Evolutionary conservation across 106 monocot genomes (phyloP), one percentile per base, ranked within the genome.

Genomic region (Gastrodia elata): DNA sequence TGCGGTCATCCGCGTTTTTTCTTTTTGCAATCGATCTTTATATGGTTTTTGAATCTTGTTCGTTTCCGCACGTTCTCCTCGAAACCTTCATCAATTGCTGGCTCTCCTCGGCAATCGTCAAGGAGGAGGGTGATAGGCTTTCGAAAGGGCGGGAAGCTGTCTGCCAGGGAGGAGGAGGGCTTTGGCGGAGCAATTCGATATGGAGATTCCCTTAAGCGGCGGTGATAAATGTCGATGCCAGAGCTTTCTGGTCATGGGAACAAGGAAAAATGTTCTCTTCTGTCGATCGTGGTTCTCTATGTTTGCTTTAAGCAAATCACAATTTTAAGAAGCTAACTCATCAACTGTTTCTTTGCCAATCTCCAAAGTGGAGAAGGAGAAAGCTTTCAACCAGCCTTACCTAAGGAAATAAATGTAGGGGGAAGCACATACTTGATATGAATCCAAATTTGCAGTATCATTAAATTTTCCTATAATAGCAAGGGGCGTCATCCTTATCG

Each of bases 231-330:
- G 68, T 32, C 22, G 48, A 48, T 84, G 81, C 41, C 77, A 71
- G 30, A 81, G 80, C 1, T 86, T 80, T 76, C 65, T 86, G 25
- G 27, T 86, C 65, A 33, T 75, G n/a, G 94, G 91, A 34, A 61
- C 84, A 26, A 80, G 86, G 74, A 86, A 75, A 84, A 94, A 86
- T 76, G 38, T 72, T 6, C 76, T 94, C 58, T 94, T 94, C 78
- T 94, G 88, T 71, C 83, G 94, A 13, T 76, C 64, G 52, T 94
- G 94, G 94, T 32, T 74, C 11, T 86, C 91, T 42, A 48, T 69
- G 25, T n/a, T n/a, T n/a, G n/a, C n/a, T n/a, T n/a, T n/a, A n/a
- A n/a, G n/a, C n/a, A n/a, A n/a, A n/a, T n/a, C n/a, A n/a, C n/a
- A n/a, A n/a, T n/a, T n/a, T n/a, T n/a, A n/a, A n/a, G n/a, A n/a